These are phyloP conservation scores for Camillea tinctor DNA, from an alignment of 2,329 filamentous ascomycete genomes.

Conservation along the genomic window DNA sequence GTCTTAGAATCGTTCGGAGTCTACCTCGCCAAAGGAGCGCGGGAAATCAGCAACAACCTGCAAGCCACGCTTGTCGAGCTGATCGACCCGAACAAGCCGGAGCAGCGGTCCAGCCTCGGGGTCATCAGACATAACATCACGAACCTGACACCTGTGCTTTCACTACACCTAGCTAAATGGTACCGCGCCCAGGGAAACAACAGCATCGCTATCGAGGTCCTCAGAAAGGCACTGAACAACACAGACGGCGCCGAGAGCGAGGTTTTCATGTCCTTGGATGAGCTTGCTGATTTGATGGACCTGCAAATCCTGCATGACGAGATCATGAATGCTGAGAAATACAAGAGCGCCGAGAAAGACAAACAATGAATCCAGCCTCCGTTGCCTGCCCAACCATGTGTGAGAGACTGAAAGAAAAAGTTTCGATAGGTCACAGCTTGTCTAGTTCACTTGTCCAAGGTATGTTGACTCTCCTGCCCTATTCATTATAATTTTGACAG, in stretches of 20 bases:
- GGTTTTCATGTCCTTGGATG: not conserved
- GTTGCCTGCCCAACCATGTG: no score
- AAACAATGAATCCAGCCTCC: no score
- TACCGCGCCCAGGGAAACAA: not conserved
- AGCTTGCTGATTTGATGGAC: slow-evolving; percentile 1
- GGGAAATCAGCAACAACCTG: not conserved
- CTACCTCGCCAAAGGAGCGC: not conserved
- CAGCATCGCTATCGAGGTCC: not conserved
- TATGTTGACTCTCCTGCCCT: no score
- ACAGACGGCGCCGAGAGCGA: not conserved
- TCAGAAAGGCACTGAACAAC: not conserved
- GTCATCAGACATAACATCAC: not conserved
- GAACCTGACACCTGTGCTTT: not conserved
- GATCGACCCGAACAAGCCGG: not conserved
- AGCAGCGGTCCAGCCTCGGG: not conserved
- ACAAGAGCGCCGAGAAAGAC: not conserved
- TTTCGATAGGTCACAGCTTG: no score
- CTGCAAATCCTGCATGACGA: not conserved
- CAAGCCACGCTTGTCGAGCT: not conserved
- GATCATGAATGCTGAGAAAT: not conserved
- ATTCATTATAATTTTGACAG: no score
- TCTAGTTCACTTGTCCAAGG: no score
- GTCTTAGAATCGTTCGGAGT: not conserved
- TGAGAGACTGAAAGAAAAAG: no score
- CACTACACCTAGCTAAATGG: not conserved